Base-by-base conservation (phyloP, 257 asterid genomes). In the Penstemon newberryi region DNA sequence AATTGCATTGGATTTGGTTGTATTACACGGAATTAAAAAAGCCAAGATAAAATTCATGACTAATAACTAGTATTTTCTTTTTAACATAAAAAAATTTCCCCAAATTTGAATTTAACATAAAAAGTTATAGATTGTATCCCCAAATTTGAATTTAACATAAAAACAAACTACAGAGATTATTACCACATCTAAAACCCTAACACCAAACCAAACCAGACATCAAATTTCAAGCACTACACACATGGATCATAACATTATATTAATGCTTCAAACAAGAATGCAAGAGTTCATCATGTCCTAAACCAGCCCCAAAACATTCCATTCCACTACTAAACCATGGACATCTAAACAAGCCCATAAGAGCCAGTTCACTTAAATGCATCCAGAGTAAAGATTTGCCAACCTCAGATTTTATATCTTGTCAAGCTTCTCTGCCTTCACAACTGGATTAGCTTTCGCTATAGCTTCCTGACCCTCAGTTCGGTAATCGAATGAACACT, bases 401-500 rank as follows among this genome's bases (percentile, higher is more conserved):
- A 10, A 12, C 18, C 13, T 65, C 13, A 11, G 38, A 39, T 70
- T 12, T 66, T 70, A 80, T 70, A 80, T 77, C 81, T 86, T 86
- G 69, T 86, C 84, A 4, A 86, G 83, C 78, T 84, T 86, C 56
- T 82, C 88, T 5, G 90, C 93, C 76, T 84, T 84, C 3, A 86
- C 85, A n/a, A 86, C 82, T 10, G 93, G 93, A 66, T 84, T 86
- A 65, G 93, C 93, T 76, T 80, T 80, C 18, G 93, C 93, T 74
- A 86, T 86, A 67, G 90, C 87, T 65, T 84, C 90, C 78, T 82
- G 89, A 45, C 74, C 93, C 5, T 85, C 87, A 11, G 81, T 60
- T 4, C 74, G 88, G 62, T 86, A 86, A 71, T 86, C 88, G 11
- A 82, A 86, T 40, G 82, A 37, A 77, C 93, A 86, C 4, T 80